Percentiles rank a stretch among this genome's conserved stretches.
Conservation (phyloP, 1,284 basidiomycete species). For the Cryptococcus hybrid region DNA sequence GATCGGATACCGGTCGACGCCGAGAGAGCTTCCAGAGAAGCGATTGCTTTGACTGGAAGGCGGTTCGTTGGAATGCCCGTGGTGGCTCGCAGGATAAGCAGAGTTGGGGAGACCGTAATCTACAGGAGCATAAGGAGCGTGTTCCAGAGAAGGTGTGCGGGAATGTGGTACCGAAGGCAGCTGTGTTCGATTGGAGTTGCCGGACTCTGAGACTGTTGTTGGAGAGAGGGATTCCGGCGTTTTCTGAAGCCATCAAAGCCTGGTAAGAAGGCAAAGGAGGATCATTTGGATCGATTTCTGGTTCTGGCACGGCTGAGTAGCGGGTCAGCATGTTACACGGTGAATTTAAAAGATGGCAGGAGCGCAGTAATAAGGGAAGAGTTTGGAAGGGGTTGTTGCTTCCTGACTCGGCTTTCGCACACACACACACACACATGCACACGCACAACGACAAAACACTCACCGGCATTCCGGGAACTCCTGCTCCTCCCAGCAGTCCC, state of each 20-base stretch:
- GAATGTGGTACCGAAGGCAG: constrained; percentile 4
- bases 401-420: not conserved
- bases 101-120: constrained; percentile 36
- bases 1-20: constrained; percentile 36
- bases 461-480: too few relatives aligned
- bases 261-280: constrained; percentile 36
- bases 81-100: constrained; percentile 9
- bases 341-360: too few relatives aligned
- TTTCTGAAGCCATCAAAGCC: constrained; percentile 31
- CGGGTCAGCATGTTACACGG: not conserved
- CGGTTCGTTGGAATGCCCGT: constrained; percentile 14
- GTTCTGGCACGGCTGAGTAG: constrained; percentile 1
- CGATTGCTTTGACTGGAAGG: constrained; percentile 18
- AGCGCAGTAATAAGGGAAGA: too few relatives aligned
- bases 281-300: constrained; percentile 19
- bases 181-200: not conserved
- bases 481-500: too few relatives aligned
- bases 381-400: not conserved
- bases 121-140: constrained; percentile 41
- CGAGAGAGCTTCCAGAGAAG: constrained; percentile 22
- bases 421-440: too few relatives aligned
- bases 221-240: constrained; percentile 23
- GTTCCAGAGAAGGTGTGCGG: constrained; percentile 21
- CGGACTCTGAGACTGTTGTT: not conserved
- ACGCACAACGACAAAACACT: too few relatives aligned